Evolutionary conservation across 495 filamentous ascomycete species (phyloP).

Genomic region (Aspergillus bridgeri): DNA sequence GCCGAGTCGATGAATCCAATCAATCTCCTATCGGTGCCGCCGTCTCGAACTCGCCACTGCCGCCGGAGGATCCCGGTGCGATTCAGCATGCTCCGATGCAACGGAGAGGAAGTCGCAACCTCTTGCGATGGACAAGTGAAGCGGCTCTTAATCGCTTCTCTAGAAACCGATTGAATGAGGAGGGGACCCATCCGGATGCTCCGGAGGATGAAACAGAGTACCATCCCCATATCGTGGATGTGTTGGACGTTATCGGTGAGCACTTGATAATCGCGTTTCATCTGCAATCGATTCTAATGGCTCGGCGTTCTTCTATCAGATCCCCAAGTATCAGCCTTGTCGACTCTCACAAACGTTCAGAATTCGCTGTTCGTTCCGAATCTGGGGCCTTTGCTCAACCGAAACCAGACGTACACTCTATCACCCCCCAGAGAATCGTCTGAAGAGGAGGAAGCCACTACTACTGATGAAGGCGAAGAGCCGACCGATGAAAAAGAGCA

Average conservation of each 20-base stretch:
- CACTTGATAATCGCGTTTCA: not conserved
- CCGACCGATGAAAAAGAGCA: constrained; percentile 21
- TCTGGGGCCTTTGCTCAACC: constrained; percentile 62
- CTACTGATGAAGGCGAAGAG: constrained; percentile 30
- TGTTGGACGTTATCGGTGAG: constrained; percentile 68
- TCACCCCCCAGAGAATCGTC: constrained; percentile 42
- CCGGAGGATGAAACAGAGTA: constrained; percentile 37
- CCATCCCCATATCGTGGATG: constrained; percentile 60
- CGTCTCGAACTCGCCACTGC: constrained; percentile 8
- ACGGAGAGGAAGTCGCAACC: constrained; percentile 18
- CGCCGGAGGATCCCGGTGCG: constrained; percentile 4
- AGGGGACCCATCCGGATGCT: constrained; percentile 23
- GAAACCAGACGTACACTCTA: constrained; percentile 70
- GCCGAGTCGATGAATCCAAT: constrained; percentile 37
- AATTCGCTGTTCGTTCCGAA: constrained; percentile 75
- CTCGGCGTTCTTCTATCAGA: constrained; percentile 39
- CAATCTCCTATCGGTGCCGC: constrained; percentile 16
- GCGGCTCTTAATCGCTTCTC: constrained; percentile 33
- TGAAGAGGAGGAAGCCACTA: constrained; percentile 29
- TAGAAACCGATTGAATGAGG: constrained; percentile 36
- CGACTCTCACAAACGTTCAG: constrained; percentile 74
- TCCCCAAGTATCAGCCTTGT: constrained; percentile 69
- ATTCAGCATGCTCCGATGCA: constrained; percentile 15
- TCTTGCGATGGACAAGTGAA: constrained; percentile 35
- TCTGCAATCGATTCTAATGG: not conserved